These are phyloP conservation scores for Jacaranda copaia DNA, from an alignment of 257 asterid genomes.

Conservation along the genomic window DNA sequence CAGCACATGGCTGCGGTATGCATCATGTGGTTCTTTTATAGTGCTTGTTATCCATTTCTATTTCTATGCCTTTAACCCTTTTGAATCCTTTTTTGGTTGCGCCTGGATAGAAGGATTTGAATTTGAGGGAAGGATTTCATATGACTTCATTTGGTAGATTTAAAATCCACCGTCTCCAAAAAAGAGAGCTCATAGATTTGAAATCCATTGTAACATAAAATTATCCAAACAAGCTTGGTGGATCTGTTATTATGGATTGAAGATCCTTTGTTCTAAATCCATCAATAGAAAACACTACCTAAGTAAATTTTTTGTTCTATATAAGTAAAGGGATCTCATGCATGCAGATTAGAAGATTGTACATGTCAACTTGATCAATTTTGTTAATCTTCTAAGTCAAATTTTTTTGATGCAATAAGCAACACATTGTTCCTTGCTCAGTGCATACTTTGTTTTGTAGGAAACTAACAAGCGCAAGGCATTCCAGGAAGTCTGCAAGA, in stretches of 20 bases:
- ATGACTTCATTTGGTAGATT: too few species aligned
- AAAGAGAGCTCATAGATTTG: too few species aligned
- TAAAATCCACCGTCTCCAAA: too few species aligned
- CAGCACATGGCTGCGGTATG: constrained; percentile 82
- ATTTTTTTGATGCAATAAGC: constrained; percentile 25
- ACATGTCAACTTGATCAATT: constrained; percentile 14
- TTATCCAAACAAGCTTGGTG: too few species aligned
- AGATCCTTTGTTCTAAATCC: too few species aligned
- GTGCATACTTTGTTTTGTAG: constrained; percentile 48
- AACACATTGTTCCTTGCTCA: constrained; percentile 23
- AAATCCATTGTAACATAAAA: too few species aligned
- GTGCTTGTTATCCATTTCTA: constrained; percentile 33
- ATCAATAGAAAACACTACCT: background rate
- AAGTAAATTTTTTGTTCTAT: background rate
- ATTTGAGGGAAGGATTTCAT: too few species aligned
- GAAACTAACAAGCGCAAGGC: constrained; percentile 86
- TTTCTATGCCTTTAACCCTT: constrained; percentile 12
- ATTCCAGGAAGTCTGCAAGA: constrained; percentile 80
- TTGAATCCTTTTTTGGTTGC: constrained; percentile 7
- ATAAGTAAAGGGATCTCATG: background rate
- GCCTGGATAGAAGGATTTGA: too few species aligned
- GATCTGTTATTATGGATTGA: too few species aligned
- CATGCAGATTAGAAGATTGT: background rate
- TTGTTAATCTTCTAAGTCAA: constrained; percentile 9
- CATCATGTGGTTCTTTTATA: constrained; percentile 34